Base-by-base conservation (phyloP, 1,284 basidiomycete genomes). In the Trametes pubescens region DNA sequence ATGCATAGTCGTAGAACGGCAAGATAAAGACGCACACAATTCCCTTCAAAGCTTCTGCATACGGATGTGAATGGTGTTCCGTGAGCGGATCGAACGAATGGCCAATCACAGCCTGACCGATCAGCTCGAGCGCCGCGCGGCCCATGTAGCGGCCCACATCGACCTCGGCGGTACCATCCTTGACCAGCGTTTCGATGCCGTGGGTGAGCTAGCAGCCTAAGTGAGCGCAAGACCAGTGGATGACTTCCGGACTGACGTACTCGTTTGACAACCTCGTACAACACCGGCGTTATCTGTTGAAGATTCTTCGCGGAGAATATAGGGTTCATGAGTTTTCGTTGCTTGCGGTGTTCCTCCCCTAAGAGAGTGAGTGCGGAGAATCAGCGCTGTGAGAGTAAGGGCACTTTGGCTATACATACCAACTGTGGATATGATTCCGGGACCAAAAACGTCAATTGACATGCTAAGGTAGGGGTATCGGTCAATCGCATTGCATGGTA, bases 31-130 rank as follows among this genome's bases (percentile, higher is more conserved):
- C 68, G 11, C 32, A 76, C 74, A 65, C 43, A 21, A 74, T 56
- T 7, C 59, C 47, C 54, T 71, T 73, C 26, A 76, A 47, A 0
- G 74, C 65, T 29, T 68, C 57, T 2, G 65, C 67, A 46, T 73
- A 74, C 13, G 63, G 61, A 52, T 74, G 65, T 2, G 62, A 59
- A 13, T 43, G 52, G 18, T 69, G 58, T 6, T 65, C 60, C 29
- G 64, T 65, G 29, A 76, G 69, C 1, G 72, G 64, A 57, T 73
- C 68, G 60, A 77, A 76, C 3, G 72, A 72, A 53, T 75, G 72
- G 8, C 75, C 76, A 5, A 77, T 65, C 0, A 71, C 73, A 4
- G 71, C 74, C 58, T 74, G 73, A 3, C 75, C 75, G 49, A 75
- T 65, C 22, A 73, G 65, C 61, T 77, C 76, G 16, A 77, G 67